A percentile compares a stretch with the other conserved stretches of the same genome.
phyloP scores from a whole-genome alignment of 768 basidiomycete species.

The Naganishia kalamii region DNA sequence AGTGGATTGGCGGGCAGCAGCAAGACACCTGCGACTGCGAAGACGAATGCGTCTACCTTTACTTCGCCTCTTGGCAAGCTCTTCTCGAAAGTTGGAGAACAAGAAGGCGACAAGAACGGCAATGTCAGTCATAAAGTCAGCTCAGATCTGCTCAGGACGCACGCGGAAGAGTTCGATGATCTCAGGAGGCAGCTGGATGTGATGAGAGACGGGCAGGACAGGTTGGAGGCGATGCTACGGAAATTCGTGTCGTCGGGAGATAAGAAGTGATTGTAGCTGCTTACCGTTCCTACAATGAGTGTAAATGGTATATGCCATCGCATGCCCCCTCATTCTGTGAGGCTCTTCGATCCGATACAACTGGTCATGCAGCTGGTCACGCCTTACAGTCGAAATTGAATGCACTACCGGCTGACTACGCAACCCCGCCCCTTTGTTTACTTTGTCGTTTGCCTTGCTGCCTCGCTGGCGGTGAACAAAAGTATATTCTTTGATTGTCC shows the following conservation, averaged over 20 bases:
- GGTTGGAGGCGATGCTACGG: background rate
- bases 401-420: no score
- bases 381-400: no score
- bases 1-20: no score
- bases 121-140: background rate
- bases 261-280: background rate
- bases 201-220: conserved; percentile 5
- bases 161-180: conserved; percentile 12
- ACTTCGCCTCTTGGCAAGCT: background rate
- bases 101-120: background rate
- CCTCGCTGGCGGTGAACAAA: conserved; percentile 8
- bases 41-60: background rate
- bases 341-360: no score
- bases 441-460: background rate
- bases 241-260: background rate
- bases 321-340: no score
- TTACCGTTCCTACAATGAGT: no score
- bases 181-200: background rate
- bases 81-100: background rate
- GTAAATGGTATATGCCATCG: no score
- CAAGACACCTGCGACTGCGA: background rate
- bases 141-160: background rate
- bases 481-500: background rate
- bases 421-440: background rate
- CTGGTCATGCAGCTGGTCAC: no score